Conservation (phyloP, 1,284 basidiomycete genomes). For the Marasmius fiardii region DNA sequence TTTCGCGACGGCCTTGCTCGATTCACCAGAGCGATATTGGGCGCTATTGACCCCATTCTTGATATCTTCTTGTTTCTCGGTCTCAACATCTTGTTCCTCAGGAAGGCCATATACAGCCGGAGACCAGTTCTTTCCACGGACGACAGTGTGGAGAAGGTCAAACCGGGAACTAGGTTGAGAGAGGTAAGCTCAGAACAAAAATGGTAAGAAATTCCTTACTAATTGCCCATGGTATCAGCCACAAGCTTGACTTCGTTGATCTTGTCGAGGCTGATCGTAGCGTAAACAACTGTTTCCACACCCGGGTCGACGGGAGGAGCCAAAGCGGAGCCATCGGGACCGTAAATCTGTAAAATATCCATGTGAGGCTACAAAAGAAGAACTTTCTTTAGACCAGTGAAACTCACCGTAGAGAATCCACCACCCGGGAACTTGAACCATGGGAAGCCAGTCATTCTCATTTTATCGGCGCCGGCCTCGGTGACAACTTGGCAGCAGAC, state of each 20-base stretch:
- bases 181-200: neutral
- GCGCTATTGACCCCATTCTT: slow-evolving; percentile 17
- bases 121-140: slow-evolving; percentile 23
- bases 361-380: neutral
- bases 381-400: neutral
- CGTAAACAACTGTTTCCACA: slow-evolving; percentile 22
- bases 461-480: slow-evolving; percentile 23
- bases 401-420: slow-evolving; percentile 21
- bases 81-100: slow-evolving; percentile 13
- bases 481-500: slow-evolving; percentile 25
- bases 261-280: slow-evolving; percentile 24
- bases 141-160: slow-evolving; percentile 23
- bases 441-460: slow-evolving; percentile 24
- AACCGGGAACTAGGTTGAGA: slow-evolving; percentile 15
- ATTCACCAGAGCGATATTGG: too few species aligned
- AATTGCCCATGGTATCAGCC: slow-evolving; percentile 25
- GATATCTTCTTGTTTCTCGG: slow-evolving; percentile 16
- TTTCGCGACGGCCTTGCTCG: too few species aligned
- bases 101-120: slow-evolving; percentile 15
- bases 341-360: slow-evolving; percentile 22
- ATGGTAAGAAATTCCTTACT: slow-evolving; percentile 14
- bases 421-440: slow-evolving; percentile 26
- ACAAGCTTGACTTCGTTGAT: slow-evolving; percentile 26
- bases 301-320: slow-evolving; percentile 20
- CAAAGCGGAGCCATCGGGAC: slow-evolving; percentile 24